Evolutionary conservation across 345 rosid species (phyloP).

Genomic region (Microcos paniculata): DNA sequence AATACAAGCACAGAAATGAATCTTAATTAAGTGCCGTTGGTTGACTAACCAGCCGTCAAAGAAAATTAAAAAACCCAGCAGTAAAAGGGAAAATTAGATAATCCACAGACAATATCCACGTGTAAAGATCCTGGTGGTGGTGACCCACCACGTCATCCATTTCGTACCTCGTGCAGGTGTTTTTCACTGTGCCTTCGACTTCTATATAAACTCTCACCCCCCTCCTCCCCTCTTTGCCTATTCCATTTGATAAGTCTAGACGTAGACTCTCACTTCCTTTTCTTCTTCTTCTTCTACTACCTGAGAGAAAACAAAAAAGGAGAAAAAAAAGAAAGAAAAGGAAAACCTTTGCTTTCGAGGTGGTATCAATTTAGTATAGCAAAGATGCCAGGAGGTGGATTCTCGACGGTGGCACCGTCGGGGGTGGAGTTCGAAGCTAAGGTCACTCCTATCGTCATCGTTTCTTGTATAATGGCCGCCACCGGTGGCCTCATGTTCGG

Average conservation of each 20-base stretch:
- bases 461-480: constrained; percentile 94
- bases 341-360: not conserved
- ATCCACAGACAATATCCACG: constrained; percentile 40
- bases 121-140: constrained; percentile 24
- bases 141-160: constrained; percentile 31
- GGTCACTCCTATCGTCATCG: constrained; percentile 85
- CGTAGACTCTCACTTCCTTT: not conserved
- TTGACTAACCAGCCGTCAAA: constrained; percentile 37
- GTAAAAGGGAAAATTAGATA: too few relatives aligned
- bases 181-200: not conserved
- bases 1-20: not conserved
- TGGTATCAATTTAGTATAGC: too few relatives aligned
- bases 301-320: not conserved
- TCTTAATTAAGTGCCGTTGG: constrained; percentile 34
- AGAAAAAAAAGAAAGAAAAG: not conserved
- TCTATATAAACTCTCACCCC: constrained; percentile 10
- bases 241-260: not conserved
- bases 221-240: not conserved
- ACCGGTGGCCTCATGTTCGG: constrained; percentile 99
- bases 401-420: constrained; percentile 43
- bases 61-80: not conserved
- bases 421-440: constrained; percentile 85
- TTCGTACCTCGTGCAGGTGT: constrained; percentile 9
- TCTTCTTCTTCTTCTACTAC: constrained; percentile 7
- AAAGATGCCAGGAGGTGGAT: constrained; percentile 78